Evolutionary conservation across 75 land plant species (phyloP).

Genomic region (Pinus tabuliformis): DNA sequence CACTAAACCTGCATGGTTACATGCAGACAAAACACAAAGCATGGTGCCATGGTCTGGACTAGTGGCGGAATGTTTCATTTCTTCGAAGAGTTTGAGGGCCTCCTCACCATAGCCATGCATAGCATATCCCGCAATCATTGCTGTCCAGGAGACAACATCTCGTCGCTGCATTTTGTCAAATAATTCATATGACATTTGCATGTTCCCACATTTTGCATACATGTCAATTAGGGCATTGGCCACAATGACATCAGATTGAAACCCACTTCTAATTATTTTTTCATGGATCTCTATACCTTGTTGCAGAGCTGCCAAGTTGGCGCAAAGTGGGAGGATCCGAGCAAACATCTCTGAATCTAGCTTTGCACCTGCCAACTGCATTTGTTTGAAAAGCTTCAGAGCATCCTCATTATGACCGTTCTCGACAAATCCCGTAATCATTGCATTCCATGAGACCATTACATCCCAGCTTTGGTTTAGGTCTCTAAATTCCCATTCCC

Average conservation of each 20-base stretch:
- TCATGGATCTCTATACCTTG: slow-evolving; percentile 8
- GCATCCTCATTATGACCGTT: slow-evolving; percentile 4
- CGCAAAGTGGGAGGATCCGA: not conserved
- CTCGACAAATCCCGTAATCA: not conserved
- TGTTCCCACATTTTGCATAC: slow-evolving; percentile 10
- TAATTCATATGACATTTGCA: not conserved
- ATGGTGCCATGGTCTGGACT: not conserved
- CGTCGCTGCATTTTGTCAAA: slow-evolving; percentile 4
- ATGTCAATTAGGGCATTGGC: slow-evolving; percentile 3
- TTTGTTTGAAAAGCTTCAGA: slow-evolving; percentile 2
- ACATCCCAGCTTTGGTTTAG: no score
- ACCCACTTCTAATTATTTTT: slow-evolving; percentile 1
- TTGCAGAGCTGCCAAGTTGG: not conserved
- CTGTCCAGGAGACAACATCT: not conserved
- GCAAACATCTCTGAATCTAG: slow-evolving; percentile 10
- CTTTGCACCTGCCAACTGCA: slow-evolving; percentile 6
- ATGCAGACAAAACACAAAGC: slow-evolving; percentile 4
- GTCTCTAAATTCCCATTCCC: no score
- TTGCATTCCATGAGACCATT: slow-evolving; percentile 8
- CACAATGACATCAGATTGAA: not conserved
- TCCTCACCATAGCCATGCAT: not conserved
- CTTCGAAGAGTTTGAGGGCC: slow-evolving; percentile 2
- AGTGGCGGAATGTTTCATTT: slow-evolving; percentile 2
- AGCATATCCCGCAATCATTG: slow-evolving; percentile 13
- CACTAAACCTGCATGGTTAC: slow-evolving; percentile 10